Conservation (phyloP, 139 green algal species). For the Diplosphaera chodatii region DNA sequence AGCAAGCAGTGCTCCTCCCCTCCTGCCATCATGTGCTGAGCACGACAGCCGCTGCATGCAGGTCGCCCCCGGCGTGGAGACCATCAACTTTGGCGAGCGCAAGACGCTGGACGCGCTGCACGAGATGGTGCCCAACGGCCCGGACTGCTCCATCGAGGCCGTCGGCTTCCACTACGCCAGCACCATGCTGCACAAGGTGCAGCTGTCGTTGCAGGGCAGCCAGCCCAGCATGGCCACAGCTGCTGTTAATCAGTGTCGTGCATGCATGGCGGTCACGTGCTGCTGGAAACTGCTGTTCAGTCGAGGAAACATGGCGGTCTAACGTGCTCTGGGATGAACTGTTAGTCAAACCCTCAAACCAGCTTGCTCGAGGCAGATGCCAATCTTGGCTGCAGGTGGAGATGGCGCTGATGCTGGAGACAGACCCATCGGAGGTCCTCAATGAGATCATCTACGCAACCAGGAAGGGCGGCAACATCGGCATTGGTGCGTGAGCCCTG, state of each 20-base stretch:
- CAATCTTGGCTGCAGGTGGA: conserved; percentile 20
- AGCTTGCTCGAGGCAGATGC: too few species aligned
- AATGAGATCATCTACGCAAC: conserved; percentile 65
- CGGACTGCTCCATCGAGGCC: conserved; percentile 65
- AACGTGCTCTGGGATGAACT: too few species aligned
- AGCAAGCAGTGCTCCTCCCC: too few species aligned
- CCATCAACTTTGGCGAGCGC: conserved; percentile 51
- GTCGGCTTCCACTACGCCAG: conserved; percentile 68
- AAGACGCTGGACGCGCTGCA: conserved; percentile 26
- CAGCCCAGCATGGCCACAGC: too few species aligned
- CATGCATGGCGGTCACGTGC: too few species aligned
- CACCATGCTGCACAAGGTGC: conserved; percentile 34
- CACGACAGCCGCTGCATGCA: too few species aligned
- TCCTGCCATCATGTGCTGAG: too few species aligned
- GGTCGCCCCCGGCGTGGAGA: conserved; percentile 25
- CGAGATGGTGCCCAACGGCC: conserved; percentile 28
- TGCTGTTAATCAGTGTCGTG: too few species aligned
- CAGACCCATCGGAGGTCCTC: conserved; percentile 61
- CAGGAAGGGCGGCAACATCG: conserved; percentile 42
- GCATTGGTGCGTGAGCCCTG: conserved; percentile 4
- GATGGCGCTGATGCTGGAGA: conserved; percentile 54
- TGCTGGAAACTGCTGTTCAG: too few species aligned
- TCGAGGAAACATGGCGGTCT: too few species aligned
- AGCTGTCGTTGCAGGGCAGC: too few species aligned
- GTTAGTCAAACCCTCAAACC: too few species aligned